Conservation (phyloP, 2,329 filamentous ascomycete genomes). For the Microdochium nivale region DNA sequence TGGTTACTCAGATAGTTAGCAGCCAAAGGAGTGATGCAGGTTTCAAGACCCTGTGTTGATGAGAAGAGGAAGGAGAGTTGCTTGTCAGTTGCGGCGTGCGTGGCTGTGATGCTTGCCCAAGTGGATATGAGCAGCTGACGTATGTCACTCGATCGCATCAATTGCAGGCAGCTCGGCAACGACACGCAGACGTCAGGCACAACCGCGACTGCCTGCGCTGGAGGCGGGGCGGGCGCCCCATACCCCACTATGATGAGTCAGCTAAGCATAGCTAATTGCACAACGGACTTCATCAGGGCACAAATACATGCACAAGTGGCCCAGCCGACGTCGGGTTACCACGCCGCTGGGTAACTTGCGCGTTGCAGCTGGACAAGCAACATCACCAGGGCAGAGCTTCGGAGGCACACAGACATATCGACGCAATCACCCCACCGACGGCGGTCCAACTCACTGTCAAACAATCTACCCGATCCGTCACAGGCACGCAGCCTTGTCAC, state of each 20-base stretch:
- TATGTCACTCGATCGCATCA: too few species aligned
- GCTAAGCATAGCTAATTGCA: not conserved
- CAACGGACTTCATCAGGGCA: not conserved
- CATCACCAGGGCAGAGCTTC: not conserved
- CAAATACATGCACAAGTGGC: not conserved
- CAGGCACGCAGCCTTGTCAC: not conserved
- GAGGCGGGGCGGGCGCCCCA: not conserved
- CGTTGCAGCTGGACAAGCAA: not conserved
- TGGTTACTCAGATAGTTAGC: not conserved
- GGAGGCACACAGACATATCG: too few species aligned
- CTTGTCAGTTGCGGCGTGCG: too few species aligned
- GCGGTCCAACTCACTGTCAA: not conserved
- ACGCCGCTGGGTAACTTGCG: not conserved
- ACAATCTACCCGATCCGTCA: not conserved
- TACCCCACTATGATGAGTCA: not conserved
- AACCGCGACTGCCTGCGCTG: not conserved
- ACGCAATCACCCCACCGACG: not conserved
- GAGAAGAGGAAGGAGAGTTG: too few species aligned
- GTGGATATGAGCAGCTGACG: too few species aligned
- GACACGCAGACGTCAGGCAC: slow-evolving; percentile 1
- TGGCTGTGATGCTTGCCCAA: too few species aligned
- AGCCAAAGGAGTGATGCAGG: not conserved
- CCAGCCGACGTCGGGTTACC: not conserved
- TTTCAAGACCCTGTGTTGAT: too few species aligned
- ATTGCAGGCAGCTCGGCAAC: not conserved